These are phyloP conservation scores for Galeopsis tetrahit DNA, from an alignment of 257 asterid genomes.

Conservation along the genomic window DNA sequence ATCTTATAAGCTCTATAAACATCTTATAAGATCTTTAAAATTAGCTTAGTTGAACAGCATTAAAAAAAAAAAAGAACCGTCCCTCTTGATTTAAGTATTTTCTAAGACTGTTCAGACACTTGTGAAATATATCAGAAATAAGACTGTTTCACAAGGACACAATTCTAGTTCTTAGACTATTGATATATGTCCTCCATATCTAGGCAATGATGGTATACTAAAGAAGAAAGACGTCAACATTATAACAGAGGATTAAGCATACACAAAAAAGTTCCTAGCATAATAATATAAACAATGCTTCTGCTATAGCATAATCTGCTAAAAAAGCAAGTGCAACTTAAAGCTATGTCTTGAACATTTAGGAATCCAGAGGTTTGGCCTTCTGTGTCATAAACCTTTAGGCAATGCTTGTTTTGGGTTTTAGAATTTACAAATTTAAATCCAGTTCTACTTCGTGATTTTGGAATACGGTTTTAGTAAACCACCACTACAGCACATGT, in stretches of 20 bases:
- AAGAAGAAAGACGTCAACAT: background rate
- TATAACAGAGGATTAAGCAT: background rate
- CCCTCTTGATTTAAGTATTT: background rate
- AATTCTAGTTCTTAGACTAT: background rate
- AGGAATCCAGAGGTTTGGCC: constrained; percentile 5
- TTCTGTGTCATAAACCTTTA: too few relatives aligned
- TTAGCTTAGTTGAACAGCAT: background rate
- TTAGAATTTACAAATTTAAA: too few relatives aligned
- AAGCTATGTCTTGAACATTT: background rate
- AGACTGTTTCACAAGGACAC: constrained; percentile 10
- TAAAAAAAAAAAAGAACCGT: too few relatives aligned
- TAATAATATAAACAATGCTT: background rate
- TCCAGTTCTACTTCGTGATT: too few relatives aligned
- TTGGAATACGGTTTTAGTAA: too few relatives aligned
- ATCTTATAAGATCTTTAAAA: background rate
- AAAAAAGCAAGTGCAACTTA: background rate
- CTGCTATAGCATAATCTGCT: background rate
- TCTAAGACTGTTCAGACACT: background rate
- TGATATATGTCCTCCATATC: background rate
- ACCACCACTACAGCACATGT: too few relatives aligned
- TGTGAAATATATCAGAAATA: constrained; percentile 3
- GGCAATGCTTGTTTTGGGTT: too few relatives aligned
- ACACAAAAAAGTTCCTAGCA: background rate
- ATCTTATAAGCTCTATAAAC: background rate
- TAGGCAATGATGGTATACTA: background rate